phyloP scores from a whole-genome alignment of 1,284 basidiomycete species.

The Rhodotorula mucilaginosa region DNA sequence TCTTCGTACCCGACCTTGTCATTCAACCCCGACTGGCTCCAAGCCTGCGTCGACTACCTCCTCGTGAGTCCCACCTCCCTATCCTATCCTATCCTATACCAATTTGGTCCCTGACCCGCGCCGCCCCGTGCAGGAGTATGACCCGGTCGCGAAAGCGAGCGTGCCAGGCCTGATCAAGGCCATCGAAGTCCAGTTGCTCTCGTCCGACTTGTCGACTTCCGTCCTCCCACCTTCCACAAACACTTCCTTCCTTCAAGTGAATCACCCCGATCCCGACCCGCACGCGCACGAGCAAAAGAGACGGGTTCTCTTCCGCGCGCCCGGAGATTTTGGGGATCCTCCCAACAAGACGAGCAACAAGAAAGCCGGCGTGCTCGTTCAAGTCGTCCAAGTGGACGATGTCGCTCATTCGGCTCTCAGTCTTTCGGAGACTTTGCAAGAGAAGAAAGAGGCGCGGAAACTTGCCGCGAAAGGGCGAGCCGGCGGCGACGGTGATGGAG shows the following conservation, averaged over 20 bases:
- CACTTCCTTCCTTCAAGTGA: too few relatives aligned
- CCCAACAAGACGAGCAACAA: too few relatives aligned
- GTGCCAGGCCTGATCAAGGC: slow-evolving; percentile 36
- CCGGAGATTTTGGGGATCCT: too few relatives aligned
- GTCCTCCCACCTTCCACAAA: slow-evolving; percentile 6
- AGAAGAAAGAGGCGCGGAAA: slow-evolving; percentile 20
- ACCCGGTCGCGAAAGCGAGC: slow-evolving; percentile 13
- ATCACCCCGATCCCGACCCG: background rate
- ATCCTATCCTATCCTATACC: too few relatives aligned
- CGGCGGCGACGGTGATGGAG: background rate
- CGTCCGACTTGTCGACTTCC: slow-evolving; percentile 40
- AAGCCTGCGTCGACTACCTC: slow-evolving; percentile 38
- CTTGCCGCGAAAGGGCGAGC: background rate
- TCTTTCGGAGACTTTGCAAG: slow-evolving; percentile 17
- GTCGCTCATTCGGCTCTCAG: slow-evolving; percentile 25
- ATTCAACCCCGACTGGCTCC: slow-evolving; percentile 40
- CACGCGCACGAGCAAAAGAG: background rate
- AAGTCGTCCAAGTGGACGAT: slow-evolving; percentile 33
- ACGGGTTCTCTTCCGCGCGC: slow-evolving; percentile 1
- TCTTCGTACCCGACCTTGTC: slow-evolving; percentile 36
- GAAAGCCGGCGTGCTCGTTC: slow-evolving; percentile 21
- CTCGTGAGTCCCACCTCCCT: slow-evolving; percentile 18
- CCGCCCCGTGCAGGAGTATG: background rate
- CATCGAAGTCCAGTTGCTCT: slow-evolving; percentile 41
- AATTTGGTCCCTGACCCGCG: too few relatives aligned